A percentile compares a stretch with the other conserved stretches of the same genome.
phyloP scores from a whole-genome alignment of 495 filamentous ascomycete genomes.

The Aspergillus panamensis region DNA sequence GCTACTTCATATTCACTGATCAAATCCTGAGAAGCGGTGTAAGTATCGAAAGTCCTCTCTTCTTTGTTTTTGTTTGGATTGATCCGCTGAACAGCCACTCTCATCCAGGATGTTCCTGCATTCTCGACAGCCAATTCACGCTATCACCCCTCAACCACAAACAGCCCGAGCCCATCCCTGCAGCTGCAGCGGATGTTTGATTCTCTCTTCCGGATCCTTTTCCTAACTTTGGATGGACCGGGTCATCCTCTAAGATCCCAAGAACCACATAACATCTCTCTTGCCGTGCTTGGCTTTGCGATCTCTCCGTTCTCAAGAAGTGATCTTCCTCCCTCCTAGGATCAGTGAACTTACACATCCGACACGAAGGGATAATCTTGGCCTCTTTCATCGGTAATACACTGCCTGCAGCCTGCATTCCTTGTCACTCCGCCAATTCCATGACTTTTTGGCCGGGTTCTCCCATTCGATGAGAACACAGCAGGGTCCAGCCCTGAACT shows the following conservation, averaged over 20 bases:
- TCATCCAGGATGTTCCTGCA: conserved; percentile 9
- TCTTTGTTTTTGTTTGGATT: neutral
- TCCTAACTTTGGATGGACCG: neutral
- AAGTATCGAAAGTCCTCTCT: neutral
- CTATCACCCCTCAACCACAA: neutral
- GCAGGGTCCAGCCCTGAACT: neutral
- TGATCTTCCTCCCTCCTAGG: neutral
- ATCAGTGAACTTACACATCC: conserved; percentile 1
- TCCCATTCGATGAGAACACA: conserved; percentile 2
- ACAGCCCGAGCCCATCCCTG: neutral
- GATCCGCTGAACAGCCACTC: neutral
- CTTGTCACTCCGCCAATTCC: neutral
- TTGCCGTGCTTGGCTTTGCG: neutral
- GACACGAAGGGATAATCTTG: neutral
- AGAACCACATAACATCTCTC: neutral
- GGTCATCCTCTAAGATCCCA: conserved; percentile 2
- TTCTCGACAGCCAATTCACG: conserved; percentile 1
- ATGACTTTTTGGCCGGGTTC: too few relatives aligned
- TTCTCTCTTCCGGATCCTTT: neutral
- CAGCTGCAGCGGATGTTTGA: conserved; percentile 6
- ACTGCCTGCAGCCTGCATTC: neutral
- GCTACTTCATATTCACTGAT: neutral
- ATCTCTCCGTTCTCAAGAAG: neutral
- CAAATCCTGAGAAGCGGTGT: neutral
- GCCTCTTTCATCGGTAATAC: neutral